A percentile compares a stretch with the other conserved stretches of the same genome.
These are phyloP conservation scores for Aspergillus sp. DNA, from an alignment of 2,329 filamentous ascomycete genomes.

Conservation along the genomic window DNA sequence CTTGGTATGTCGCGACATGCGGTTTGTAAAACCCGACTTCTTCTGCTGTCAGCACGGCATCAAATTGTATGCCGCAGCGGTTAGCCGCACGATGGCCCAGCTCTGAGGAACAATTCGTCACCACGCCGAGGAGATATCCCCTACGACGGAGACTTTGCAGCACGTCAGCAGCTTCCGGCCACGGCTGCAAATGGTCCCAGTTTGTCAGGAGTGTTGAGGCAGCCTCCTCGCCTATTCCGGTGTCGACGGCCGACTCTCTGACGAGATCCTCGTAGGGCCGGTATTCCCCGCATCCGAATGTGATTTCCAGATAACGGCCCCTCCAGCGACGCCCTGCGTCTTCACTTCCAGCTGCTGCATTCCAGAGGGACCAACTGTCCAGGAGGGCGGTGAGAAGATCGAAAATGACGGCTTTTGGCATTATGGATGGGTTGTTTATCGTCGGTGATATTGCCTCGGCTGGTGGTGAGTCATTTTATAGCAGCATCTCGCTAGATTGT, in stretches of 20 bases:
- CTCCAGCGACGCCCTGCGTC: not conserved
- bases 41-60: constrained; percentile 5
- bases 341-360: not conserved
- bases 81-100: not conserved
- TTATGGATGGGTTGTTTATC: not conserved
- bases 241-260: not conserved
- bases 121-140: constrained; percentile 1
- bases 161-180: not conserved
- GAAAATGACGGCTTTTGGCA: constrained; percentile 1
- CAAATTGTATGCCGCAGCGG: not conserved
- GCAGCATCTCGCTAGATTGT: too few species aligned
- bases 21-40: constrained; percentile 6
- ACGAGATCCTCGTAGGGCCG: constrained; percentile 4
- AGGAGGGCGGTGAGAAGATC: constrained; percentile 5
- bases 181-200: constrained; percentile 4
- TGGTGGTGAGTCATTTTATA: too few species aligned
- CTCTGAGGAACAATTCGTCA: constrained; percentile 1
- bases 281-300: constrained; percentile 2
- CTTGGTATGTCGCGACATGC: not conserved
- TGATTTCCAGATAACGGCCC: not conserved
- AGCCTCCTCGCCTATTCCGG: not conserved
- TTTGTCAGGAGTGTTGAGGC: not conserved
- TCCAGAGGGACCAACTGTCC: constrained; percentile 4
- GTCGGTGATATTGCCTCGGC: too few species aligned
- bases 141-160: not conserved